Percentiles rank a stretch among this genome's conserved stretches.
Evolutionary conservation across 225 moss, liverwort and hornwort species (phyloP).

Genomic region (Bryoerythrophyllum caledonicum): DNA sequence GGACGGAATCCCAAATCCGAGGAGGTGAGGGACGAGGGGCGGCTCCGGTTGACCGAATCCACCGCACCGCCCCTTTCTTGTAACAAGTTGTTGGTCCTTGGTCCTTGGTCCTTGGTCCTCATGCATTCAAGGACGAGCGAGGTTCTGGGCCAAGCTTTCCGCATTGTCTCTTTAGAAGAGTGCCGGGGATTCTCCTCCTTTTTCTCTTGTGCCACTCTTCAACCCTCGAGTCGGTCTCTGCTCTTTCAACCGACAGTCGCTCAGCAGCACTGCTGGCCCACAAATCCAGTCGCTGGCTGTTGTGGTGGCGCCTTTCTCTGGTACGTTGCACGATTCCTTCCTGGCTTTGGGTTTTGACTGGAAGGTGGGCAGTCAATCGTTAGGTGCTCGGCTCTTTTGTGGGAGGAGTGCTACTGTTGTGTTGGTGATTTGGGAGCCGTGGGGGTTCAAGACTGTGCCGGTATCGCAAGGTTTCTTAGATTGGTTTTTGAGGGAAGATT

Average conservation of each 20-base stretch:
- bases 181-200: too few species aligned
- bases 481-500: too few species aligned
- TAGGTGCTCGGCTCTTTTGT: not conserved
- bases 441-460: too few species aligned
- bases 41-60: slow-evolving; percentile 59
- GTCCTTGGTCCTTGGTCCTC: not conserved
- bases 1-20: too few species aligned
- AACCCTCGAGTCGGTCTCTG: not conserved
- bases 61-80: not conserved
- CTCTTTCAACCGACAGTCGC: not conserved
- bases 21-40: slow-evolving; percentile 20
- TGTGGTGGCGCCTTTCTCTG: slow-evolving; percentile 9
- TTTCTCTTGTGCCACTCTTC: not conserved
- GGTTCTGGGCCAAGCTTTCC: not conserved
- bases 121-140: not conserved
- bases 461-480: too few species aligned
- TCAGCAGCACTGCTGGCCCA: too few species aligned
- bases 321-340: slow-evolving; percentile 9
- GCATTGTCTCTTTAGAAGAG: too few species aligned
- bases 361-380: not conserved
- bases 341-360: not conserved
- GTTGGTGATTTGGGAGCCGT: not conserved
- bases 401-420: not conserved
- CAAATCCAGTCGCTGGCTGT: not conserved
- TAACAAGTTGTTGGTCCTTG: not conserved